Evolutionary conservation across 106 monocot genomes (phyloP).

Genomic region (Agapanthus africanus): DNA sequence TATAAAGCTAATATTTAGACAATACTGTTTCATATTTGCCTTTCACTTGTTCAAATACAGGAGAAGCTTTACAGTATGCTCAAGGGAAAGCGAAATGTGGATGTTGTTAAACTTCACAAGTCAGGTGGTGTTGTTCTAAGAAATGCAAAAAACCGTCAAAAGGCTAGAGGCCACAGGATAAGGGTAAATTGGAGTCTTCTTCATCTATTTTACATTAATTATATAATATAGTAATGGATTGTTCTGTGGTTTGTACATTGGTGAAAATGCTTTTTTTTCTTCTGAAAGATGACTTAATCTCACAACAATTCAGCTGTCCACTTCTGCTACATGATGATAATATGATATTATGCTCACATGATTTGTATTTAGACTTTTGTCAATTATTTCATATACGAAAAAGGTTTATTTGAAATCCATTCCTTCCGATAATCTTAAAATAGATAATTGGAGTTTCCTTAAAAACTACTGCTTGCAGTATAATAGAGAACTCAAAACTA

Average conservation of each 20-base stretch:
- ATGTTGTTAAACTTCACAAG: conserved; percentile 96
- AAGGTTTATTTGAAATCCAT: background rate
- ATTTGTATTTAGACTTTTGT: background rate
- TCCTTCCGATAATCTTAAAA: background rate
- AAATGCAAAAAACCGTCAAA: conserved; percentile 65
- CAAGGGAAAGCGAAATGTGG: conserved; percentile 54
- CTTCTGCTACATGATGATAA: background rate
- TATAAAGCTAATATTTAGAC: background rate
- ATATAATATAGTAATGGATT: background rate
- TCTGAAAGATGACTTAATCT: background rate
- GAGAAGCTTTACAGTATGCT: conserved; percentile 91
- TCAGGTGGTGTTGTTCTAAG: conserved; percentile 94
- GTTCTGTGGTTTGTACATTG: too few relatives aligned
- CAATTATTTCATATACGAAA: background rate
- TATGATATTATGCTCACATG: background rate
- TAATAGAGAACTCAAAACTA: background rate
- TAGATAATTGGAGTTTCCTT: background rate
- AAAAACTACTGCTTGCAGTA: background rate
- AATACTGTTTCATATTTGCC: background rate
- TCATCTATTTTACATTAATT: background rate
- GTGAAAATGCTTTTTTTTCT: background rate
- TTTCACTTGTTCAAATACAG: conserved; percentile 24
- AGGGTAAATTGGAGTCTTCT: conserved; percentile 33
- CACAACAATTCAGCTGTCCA: background rate
- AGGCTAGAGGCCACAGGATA: conserved; percentile 51